A percentile compares a stretch with the other conserved stretches of the same genome.
phyloP scores from a whole-genome alignment of 257 asterid species.

The Rehmannia glutinosa region DNA sequence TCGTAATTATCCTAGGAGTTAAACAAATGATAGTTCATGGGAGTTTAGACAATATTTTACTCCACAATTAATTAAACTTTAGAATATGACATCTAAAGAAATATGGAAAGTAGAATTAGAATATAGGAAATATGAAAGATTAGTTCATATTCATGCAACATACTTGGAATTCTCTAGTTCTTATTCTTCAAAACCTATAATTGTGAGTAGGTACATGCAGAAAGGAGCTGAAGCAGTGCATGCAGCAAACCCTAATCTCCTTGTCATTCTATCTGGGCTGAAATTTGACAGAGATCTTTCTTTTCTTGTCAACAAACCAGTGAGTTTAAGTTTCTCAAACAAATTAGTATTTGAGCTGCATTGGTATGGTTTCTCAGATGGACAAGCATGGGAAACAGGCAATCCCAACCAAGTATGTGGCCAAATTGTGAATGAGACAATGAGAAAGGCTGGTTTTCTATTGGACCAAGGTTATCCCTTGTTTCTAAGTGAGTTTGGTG shows the following conservation, averaged over 20 bases:
- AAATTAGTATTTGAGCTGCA: conserved; percentile 80
- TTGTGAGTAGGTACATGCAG: conserved; percentile 59
- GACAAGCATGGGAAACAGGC: conserved; percentile 58
- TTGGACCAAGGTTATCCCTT: conserved; percentile 87
- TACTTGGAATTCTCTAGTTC: too few relatives aligned
- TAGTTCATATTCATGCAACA: too few relatives aligned
- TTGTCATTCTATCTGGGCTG: conserved; percentile 73
- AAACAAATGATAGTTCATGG: too few relatives aligned
- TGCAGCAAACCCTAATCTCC: conserved; percentile 66
- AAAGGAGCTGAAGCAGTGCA: conserved; percentile 91
- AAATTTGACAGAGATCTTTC: conserved; percentile 67
- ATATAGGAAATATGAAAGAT: too few relatives aligned
- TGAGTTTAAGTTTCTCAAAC: conserved; percentile 46
- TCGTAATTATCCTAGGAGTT: too few relatives aligned
- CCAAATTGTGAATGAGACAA: conserved; percentile 33
- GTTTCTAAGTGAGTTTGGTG: conserved; percentile 84
- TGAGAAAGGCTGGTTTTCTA: conserved; percentile 51
- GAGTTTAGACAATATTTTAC: too few relatives aligned
- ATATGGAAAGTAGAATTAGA: too few relatives aligned
- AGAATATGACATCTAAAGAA: too few relatives aligned
- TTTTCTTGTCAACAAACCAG: conserved; percentile 42
- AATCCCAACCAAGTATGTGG: conserved; percentile 85
- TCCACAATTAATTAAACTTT: too few relatives aligned
- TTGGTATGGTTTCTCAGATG: conserved; percentile 81
- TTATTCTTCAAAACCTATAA: too few relatives aligned